Evolutionary conservation across 306 rosid genomes (phyloP).

Genomic region (Vigna trinervia): DNA sequence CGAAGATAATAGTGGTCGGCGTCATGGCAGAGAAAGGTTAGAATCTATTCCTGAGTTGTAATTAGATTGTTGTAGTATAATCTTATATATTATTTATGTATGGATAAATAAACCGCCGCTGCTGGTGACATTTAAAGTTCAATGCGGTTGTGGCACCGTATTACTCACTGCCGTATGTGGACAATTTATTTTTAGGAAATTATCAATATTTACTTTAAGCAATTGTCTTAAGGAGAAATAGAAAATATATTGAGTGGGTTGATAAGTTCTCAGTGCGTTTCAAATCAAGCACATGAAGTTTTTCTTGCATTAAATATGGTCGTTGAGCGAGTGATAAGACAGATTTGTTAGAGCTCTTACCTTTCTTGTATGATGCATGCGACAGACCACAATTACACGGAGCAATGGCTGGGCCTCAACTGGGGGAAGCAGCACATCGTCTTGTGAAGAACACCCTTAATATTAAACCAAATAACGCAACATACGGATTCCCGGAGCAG

Average conservation of each 20-base stretch:
- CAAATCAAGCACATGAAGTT: constrained; percentile 28
- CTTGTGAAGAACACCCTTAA: constrained; percentile 87
- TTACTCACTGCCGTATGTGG: not conserved
- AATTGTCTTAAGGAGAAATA: not conserved
- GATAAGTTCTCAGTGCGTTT: constrained; percentile 27
- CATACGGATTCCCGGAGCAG: constrained; percentile 70
- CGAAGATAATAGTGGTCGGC: constrained; percentile 77
- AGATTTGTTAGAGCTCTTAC: constrained; percentile 28
- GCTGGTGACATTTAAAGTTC: constrained; percentile 25
- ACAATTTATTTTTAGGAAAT: constrained; percentile 1
- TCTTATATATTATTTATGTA: constrained; percentile 29
- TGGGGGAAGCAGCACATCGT: constrained; percentile 98
- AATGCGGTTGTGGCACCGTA: constrained; percentile 2
- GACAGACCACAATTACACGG: constrained; percentile 84
- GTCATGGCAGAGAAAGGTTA: constrained; percentile 87
- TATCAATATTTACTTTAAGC: constrained; percentile 29
- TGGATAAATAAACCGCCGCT: constrained; percentile 11
- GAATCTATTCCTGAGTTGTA: constrained; percentile 27
- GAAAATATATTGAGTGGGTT: constrained; percentile 22
- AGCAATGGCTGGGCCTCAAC: constrained; percentile 78
- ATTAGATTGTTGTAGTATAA: constrained; percentile 18
- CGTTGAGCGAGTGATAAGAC: not conserved
- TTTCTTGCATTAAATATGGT: constrained; percentile 34
- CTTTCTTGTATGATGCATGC: constrained; percentile 38
- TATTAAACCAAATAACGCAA: constrained; percentile 54